These are phyloP conservation scores for Termitomyces sp. DNA, from an alignment of 768 basidiomycete genomes.

Conservation along the genomic window DNA sequence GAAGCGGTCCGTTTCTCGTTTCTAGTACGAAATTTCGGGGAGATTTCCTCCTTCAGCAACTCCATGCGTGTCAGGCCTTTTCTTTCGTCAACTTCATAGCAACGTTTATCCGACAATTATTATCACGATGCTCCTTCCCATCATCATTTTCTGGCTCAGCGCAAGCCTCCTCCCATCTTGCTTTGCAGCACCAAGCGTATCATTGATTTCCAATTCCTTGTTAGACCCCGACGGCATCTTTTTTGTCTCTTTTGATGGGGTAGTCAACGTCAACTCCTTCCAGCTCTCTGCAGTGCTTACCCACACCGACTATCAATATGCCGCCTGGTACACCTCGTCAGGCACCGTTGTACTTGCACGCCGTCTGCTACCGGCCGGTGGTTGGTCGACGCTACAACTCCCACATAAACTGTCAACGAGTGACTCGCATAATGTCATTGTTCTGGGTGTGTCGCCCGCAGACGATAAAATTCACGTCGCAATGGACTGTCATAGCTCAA, in stretches of 20 bases:
- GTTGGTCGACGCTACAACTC: conserved; percentile 40
- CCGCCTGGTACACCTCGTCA: conserved; percentile 44
- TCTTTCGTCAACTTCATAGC: background rate
- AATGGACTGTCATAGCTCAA: conserved; percentile 43
- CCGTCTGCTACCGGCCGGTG: conserved; percentile 35
- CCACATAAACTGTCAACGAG: conserved; percentile 37
- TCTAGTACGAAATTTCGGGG: conserved; percentile 4
- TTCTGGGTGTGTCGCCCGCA: conserved; percentile 40
- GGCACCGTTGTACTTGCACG: conserved; percentile 37
- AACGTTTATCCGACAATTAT: background rate
- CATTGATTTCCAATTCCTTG: conserved; percentile 33
- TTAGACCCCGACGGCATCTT: conserved; percentile 40
- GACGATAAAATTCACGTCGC: conserved; percentile 47
- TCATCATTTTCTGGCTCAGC: conserved; percentile 8
- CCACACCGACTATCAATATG: conserved; percentile 37
- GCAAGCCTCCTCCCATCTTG: conserved; percentile 13
- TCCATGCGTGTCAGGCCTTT: background rate
- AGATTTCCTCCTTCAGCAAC: background rate
- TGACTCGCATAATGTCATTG: conserved; percentile 45
- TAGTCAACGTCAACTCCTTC: conserved; percentile 47
- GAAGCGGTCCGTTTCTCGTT: conserved; percentile 10
- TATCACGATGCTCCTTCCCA: conserved; percentile 8
- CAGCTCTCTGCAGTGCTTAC: conserved; percentile 41
- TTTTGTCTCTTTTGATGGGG: conserved; percentile 44
- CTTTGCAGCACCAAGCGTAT: conserved; percentile 37